These are phyloP conservation scores for Aspergillus felis DNA, from an alignment of 2,329 filamentous ascomycete species.

Conservation along the genomic window DNA sequence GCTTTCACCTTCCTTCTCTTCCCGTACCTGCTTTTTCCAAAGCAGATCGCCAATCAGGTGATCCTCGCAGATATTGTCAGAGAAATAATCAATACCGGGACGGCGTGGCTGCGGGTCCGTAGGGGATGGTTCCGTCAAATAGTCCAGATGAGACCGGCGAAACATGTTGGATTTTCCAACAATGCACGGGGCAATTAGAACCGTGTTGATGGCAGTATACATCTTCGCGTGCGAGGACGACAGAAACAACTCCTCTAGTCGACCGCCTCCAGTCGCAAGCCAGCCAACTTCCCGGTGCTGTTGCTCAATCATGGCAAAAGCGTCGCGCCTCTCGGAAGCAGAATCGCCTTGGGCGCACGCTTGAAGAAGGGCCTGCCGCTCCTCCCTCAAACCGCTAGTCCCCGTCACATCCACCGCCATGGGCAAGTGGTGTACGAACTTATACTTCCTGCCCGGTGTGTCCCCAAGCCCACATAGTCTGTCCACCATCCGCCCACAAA, in stretches of 20 bases:
- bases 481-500: constrained; percentile 84
- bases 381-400: constrained; percentile 20
- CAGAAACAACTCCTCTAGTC: constrained; percentile 93
- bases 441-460: constrained; percentile 55
- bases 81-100: constrained; percentile 87
- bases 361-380: constrained; percentile 24
- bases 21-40: constrained; percentile 57
- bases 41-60: constrained; percentile 90
- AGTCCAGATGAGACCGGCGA: constrained; percentile 81
- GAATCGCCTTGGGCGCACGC: constrained; percentile 12
- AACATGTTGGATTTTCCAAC: constrained; percentile 99
- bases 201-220: constrained; percentile 94
- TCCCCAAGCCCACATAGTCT: constrained; percentile 66
- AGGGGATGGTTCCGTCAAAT: constrained; percentile 57
- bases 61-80: constrained; percentile 94
- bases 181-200: constrained; percentile 84
- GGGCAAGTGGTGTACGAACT: constrained; percentile 93
- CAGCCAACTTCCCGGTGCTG: constrained; percentile 11
- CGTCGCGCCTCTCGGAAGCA: constrained; percentile 1
- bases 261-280: constrained; percentile 61
- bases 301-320: constrained; percentile 9
- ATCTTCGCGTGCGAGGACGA: constrained; percentile 93
- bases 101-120: constrained; percentile 42
- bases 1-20: constrained; percentile 36
- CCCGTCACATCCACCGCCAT: constrained; percentile 71